These are phyloP conservation scores for Chamaecrista fasciculata DNA, from an alignment of 306 rosid species.

Conservation along the genomic window DNA sequence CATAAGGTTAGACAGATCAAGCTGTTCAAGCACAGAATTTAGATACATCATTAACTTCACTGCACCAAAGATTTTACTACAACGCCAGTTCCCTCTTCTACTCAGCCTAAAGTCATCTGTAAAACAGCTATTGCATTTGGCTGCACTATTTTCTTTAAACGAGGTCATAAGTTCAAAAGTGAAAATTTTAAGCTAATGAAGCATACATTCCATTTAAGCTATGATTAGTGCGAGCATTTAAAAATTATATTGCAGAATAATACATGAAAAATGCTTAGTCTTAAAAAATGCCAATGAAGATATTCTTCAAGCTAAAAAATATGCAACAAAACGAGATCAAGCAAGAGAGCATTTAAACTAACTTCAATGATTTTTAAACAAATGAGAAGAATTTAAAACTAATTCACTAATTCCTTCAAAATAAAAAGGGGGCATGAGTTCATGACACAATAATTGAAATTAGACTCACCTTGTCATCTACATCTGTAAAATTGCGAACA, in stretches of 20 bases:
- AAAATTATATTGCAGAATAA: background rate
- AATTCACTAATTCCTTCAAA: background rate
- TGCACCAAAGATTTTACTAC: background rate
- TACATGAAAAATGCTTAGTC: background rate
- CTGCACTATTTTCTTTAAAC: slow-evolving; percentile 6
- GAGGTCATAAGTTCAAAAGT: background rate
- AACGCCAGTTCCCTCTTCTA: slow-evolving; percentile 8
- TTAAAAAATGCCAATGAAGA: background rate
- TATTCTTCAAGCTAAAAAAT: background rate
- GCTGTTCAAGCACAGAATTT: background rate
- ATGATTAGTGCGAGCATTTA: background rate
- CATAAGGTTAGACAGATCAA: background rate
- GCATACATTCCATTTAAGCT: background rate
- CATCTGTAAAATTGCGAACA: slow-evolving; percentile 97
- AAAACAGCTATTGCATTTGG: background rate
- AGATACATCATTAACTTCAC: background rate
- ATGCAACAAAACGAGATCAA: background rate
- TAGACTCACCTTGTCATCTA: slow-evolving; percentile 84
- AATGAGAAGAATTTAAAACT: background rate
- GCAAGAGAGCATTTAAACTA: background rate
- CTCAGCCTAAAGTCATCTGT: slow-evolving; percentile 1
- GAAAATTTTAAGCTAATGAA: background rate
- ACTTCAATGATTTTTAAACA: background rate
- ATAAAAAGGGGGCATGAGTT: background rate
- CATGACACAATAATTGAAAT: slow-evolving; percentile 1